These are phyloP conservation scores for Aspergillus viridinutans DNA, from an alignment of 2,329 filamentous ascomycete species.

Conservation along the genomic window DNA sequence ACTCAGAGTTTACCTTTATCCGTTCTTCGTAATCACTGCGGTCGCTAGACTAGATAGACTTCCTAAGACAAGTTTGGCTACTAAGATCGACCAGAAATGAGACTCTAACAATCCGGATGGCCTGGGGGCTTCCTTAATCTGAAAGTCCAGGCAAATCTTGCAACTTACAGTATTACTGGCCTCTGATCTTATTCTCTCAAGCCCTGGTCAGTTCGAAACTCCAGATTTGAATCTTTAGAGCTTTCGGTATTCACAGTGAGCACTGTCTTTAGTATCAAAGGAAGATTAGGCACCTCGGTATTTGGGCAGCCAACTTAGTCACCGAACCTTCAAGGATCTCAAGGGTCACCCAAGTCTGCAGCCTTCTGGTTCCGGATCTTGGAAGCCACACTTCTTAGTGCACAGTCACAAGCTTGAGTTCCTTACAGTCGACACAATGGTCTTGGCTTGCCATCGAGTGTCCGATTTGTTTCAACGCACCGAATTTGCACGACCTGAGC, in stretches of 20 bases:
- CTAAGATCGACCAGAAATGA: neutral
- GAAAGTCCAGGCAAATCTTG: neutral
- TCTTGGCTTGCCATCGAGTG: neutral
- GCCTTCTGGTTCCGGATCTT: neutral
- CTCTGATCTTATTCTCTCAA: too few species aligned
- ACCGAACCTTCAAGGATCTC: neutral
- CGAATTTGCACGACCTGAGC: too few species aligned
- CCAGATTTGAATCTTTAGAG: neutral
- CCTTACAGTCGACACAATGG: neutral
- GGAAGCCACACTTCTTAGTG: neutral
- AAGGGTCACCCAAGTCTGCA: neutral
- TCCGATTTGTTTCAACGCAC: too few species aligned
- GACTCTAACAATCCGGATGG: neutral
- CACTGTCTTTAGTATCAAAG: too few species aligned
- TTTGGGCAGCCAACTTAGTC: neutral
- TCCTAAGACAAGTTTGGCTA: neutral
- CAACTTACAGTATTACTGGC: too few species aligned
- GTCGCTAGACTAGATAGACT: neutral
- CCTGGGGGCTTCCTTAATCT: neutral
- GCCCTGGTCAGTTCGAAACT: too few species aligned
- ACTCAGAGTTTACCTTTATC: neutral
- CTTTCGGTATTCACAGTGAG: neutral
- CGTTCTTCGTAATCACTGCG: neutral
- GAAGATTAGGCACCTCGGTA: too few species aligned
- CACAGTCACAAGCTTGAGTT: neutral